Evolutionary conservation across 2,329 filamentous ascomycete species (phyloP).

Genomic region (Botryotinia convoluta): DNA sequence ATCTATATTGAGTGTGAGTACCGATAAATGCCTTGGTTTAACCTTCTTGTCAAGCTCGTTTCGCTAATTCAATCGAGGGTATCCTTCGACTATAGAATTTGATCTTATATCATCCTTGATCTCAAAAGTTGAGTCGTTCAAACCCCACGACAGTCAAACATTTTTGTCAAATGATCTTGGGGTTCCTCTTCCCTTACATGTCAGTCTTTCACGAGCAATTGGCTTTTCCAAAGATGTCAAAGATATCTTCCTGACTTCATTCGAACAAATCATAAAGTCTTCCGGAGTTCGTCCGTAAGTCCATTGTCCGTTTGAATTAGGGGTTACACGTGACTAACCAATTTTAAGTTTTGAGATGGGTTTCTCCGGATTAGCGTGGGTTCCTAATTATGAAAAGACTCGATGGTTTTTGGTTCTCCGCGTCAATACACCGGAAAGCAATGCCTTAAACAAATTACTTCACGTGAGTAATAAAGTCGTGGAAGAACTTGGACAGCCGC

Average conservation of each 20-base stretch:
- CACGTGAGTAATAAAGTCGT: constrained; percentile 63
- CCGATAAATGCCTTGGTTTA: constrained; percentile 14
- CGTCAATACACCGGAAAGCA: constrained; percentile 47
- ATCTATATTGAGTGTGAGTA: constrained; percentile 85
- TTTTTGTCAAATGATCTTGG: constrained; percentile 77
- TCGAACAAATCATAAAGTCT: constrained; percentile 47
- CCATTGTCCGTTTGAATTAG: background rate
- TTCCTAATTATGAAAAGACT: constrained; percentile 62
- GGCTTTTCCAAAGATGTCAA: constrained; percentile 71
- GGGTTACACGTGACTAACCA: constrained; percentile 2
- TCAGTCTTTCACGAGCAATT: constrained; percentile 84
- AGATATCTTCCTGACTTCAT: constrained; percentile 59
- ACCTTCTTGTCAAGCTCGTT: constrained; percentile 9
- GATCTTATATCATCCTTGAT: constrained; percentile 47
- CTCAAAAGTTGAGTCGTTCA: constrained; percentile 37
- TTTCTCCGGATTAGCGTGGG: constrained; percentile 56
- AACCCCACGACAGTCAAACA: constrained; percentile 52
- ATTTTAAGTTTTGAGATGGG: constrained; percentile 30
- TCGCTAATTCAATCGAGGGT: constrained; percentile 46
- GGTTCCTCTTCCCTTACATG: constrained; percentile 76
- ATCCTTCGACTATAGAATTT: constrained; percentile 50
- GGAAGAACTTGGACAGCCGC: constrained; percentile 60
- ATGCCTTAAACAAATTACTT: constrained; percentile 62
- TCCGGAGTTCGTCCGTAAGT: constrained; percentile 47
- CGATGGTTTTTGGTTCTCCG: constrained; percentile 83